Conservation (phyloP, 768 basidiomycete genomes). For the Amanita phalloides region DNA sequence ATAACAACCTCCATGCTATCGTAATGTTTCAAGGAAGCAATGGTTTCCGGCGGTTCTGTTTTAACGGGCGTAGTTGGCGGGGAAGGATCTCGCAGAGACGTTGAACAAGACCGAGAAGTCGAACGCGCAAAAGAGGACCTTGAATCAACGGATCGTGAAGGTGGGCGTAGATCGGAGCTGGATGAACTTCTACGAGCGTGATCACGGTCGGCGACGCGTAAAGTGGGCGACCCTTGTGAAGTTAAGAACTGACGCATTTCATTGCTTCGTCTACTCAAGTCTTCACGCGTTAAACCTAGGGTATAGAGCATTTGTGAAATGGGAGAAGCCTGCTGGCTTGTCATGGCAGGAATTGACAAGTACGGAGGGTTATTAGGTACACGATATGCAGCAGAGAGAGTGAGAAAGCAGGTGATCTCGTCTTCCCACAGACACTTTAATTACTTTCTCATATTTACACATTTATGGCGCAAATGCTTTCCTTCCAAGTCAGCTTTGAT, state of each 20-base stretch:
- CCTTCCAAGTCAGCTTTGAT: not conserved
- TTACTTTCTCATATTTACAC: not conserved
- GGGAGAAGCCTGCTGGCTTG: conserved; percentile 42
- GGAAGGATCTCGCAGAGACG: conserved; percentile 41
- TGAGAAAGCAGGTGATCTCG: conserved; percentile 4
- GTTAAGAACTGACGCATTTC: conserved; percentile 76
- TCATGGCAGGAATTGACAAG: conserved; percentile 19
- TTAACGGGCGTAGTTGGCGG: conserved; percentile 57
- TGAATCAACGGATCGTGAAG: conserved; percentile 24
- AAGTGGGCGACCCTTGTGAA: conserved; percentile 33
- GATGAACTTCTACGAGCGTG: conserved; percentile 18
- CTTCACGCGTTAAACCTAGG: conserved; percentile 69
- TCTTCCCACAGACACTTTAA: conserved; percentile 4
- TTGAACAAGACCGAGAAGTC: conserved; percentile 33
- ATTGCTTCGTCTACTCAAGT: conserved; percentile 58
- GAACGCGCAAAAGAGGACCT: conserved; percentile 30
- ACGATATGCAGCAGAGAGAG: conserved; percentile 7
- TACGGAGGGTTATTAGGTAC: not conserved
- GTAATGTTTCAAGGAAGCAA: conserved; percentile 42
- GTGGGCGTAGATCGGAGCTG: conserved; percentile 20
- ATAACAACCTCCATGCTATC: conserved; percentile 73
- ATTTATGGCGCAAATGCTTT: conserved; percentile 17
- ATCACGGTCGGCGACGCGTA: conserved; percentile 32
- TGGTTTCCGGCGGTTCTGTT: conserved; percentile 42
- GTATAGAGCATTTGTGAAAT: conserved; percentile 63